Conservation (phyloP, 2,329 filamentous ascomycete species). For the Samsoniella hepiali region DNA sequence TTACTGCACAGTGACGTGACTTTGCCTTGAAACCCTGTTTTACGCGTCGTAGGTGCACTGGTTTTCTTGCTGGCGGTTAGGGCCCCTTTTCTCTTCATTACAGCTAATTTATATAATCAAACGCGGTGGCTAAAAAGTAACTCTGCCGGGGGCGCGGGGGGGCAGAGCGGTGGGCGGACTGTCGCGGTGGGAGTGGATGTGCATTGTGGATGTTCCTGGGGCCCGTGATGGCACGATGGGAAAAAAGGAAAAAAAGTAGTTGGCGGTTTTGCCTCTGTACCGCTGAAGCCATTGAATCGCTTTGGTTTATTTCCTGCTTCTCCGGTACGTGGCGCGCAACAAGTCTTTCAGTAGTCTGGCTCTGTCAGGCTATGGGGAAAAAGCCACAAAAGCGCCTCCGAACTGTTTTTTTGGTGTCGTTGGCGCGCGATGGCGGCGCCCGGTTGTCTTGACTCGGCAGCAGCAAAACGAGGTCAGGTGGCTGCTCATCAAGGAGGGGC, state of each 20-base stretch:
- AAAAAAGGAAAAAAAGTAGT: not conserved
- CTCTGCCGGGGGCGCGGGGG: not conserved
- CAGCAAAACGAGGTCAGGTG: not conserved
- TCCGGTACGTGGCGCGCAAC: not conserved
- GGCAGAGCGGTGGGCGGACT: not conserved
- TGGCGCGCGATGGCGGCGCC: too few species aligned
- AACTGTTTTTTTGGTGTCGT: not conserved
- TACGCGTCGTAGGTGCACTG: too few species aligned
- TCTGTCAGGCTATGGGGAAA: too few species aligned
- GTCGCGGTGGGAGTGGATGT: constrained; percentile 9
- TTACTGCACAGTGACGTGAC: constrained; percentile 7
- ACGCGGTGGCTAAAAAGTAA: too few species aligned
- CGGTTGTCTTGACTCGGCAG: not conserved
- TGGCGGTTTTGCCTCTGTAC: too few species aligned
- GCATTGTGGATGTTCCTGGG: not conserved
- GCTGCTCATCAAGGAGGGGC: not conserved
- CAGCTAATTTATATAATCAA: too few species aligned
- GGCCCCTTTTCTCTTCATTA: too few species aligned
- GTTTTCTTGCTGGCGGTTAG: too few species aligned
- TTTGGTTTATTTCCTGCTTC: not conserved
- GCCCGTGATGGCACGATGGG: not conserved
- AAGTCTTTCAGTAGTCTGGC: too few species aligned
- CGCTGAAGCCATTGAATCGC: too few species aligned
- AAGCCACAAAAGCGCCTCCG: constrained; percentile 1
- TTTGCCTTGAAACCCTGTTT: not conserved